phyloP scores from a whole-genome alignment of 768 basidiomycete species.

The Suillus placidus region DNA sequence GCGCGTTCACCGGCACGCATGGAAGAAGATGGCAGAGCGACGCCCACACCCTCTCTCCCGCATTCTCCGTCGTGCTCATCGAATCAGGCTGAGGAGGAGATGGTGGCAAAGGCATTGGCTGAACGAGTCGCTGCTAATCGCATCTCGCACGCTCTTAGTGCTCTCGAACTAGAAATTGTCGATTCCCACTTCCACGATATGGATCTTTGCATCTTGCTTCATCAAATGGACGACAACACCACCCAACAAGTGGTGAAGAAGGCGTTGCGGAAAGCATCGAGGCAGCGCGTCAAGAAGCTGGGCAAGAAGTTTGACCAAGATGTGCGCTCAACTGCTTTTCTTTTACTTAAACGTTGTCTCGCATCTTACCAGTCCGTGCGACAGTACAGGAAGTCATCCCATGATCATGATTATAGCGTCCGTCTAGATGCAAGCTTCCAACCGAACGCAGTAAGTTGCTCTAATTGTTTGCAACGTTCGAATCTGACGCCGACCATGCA shows the following conservation, averaged over 20 bases:
- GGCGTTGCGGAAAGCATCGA: slow-evolving; percentile 76
- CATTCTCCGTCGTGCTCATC: slow-evolving; percentile 55
- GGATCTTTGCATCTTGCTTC: slow-evolving; percentile 76
- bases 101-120: slow-evolving; percentile 60
- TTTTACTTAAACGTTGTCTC: slow-evolving; percentile 4
- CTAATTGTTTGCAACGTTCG: neutral
- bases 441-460: slow-evolving; percentile 36
- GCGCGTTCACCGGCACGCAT: slow-evolving; percentile 27
- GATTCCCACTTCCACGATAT: slow-evolving; percentile 77
- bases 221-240: slow-evolving; percentile 64
- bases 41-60: slow-evolving; percentile 58
- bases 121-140: slow-evolving; percentile 53
- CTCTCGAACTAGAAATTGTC: slow-evolving; percentile 66
- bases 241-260: slow-evolving; percentile 80
- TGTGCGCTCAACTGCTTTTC: slow-evolving; percentile 38
- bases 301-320: slow-evolving; percentile 82
- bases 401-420: slow-evolving; percentile 66
- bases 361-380: slow-evolving; percentile 58
- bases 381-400: slow-evolving; percentile 62
- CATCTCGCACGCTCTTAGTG: slow-evolving; percentile 60
- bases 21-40: slow-evolving; percentile 40
- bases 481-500: slow-evolving; percentile 13
- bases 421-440: slow-evolving; percentile 49
- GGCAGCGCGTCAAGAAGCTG: slow-evolving; percentile 75
- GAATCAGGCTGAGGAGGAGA: slow-evolving; percentile 61